Conservation (phyloP, 768 basidiomycete species). For the Suillus hirtellus region DNA sequence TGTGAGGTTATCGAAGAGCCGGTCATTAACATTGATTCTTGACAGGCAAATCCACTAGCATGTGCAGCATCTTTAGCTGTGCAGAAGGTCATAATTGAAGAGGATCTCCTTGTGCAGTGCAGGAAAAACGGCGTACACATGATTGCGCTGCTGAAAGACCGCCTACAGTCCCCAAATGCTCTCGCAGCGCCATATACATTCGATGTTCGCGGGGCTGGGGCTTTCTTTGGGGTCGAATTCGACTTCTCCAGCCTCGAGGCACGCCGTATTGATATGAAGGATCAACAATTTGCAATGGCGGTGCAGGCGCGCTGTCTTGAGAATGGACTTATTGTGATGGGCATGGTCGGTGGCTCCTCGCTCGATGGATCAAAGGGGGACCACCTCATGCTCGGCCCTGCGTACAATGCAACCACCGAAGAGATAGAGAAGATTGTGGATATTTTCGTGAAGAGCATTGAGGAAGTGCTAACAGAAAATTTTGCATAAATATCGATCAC, state of each 20-base stretch:
- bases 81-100: constrained; percentile 66
- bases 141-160: constrained; percentile 51
- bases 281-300: constrained; percentile 59
- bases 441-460: constrained; percentile 63
- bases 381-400: constrained; percentile 73
- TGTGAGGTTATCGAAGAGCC: background rate
- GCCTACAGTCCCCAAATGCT: constrained; percentile 56
- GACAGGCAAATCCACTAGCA: constrained; percentile 68
- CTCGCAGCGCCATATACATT: constrained; percentile 65
- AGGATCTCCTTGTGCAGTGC: constrained; percentile 70
- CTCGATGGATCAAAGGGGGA: constrained; percentile 73
- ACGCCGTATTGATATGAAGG: constrained; percentile 48
- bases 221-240: constrained; percentile 85
- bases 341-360: constrained; percentile 67
- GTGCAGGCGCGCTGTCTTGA: constrained; percentile 69
- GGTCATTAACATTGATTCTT: constrained; percentile 11
- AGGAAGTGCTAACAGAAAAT: constrained; percentile 55
- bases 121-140: constrained; percentile 62
- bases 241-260: constrained; percentile 55
- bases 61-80: constrained; percentile 84
- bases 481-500: constrained; percentile 12
- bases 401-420: constrained; percentile 72
- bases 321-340: constrained; percentile 72
- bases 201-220: constrained; percentile 82
- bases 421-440: constrained; percentile 71